These are phyloP conservation scores for Sordaria brevicollis DNA, from an alignment of 495 filamentous ascomycete species.

Conservation along the genomic window DNA sequence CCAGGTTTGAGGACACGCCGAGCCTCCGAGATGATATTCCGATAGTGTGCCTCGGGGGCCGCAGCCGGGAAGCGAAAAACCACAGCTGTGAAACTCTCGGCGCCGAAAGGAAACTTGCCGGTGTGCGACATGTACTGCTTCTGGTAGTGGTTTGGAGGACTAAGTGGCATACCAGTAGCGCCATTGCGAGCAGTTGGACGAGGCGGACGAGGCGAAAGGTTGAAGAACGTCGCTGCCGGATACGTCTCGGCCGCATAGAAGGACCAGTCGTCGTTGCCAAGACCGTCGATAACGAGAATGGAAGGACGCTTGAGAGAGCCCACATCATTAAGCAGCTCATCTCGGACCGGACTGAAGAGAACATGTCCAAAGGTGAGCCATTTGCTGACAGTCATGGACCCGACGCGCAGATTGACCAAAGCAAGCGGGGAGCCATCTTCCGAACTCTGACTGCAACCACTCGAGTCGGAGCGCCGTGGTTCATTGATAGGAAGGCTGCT, in stretches of 20 bases:
- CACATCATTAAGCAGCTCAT: conserved; percentile 48
- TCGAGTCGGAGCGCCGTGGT: conserved; percentile 34
- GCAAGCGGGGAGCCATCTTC: conserved; percentile 55
- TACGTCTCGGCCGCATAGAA: conserved; percentile 95
- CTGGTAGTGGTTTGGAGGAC: conserved; percentile 77
- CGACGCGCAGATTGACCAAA: conserved; percentile 74
- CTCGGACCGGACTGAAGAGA: conserved; percentile 84
- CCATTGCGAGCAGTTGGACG: conserved; percentile 23
- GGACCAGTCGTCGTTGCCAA: conserved; percentile 85
- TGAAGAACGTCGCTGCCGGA: conserved; percentile 75
- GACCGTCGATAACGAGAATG: conserved; percentile 85
- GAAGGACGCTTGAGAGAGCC: conserved; percentile 43
- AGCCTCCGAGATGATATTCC: conserved; percentile 74
- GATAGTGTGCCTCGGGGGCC: conserved; percentile 61
- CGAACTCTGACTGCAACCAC: conserved; percentile 29
- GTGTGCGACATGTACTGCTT: conserved; percentile 59
- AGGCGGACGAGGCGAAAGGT: conserved; percentile 50
- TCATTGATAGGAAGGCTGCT: conserved; percentile 29
- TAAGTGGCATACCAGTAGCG: conserved; percentile 37
- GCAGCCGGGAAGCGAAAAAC: conserved; percentile 80
- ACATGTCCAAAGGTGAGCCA: conserved; percentile 96
- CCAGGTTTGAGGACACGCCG: conserved; percentile 84
- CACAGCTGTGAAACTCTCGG: conserved; percentile 74
- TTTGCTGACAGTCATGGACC: conserved; percentile 51
- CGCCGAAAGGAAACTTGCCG: conserved; percentile 75